Evolutionary conservation across 257 asterid species (phyloP).

Genomic region (Forsythia viridissima): DNA sequence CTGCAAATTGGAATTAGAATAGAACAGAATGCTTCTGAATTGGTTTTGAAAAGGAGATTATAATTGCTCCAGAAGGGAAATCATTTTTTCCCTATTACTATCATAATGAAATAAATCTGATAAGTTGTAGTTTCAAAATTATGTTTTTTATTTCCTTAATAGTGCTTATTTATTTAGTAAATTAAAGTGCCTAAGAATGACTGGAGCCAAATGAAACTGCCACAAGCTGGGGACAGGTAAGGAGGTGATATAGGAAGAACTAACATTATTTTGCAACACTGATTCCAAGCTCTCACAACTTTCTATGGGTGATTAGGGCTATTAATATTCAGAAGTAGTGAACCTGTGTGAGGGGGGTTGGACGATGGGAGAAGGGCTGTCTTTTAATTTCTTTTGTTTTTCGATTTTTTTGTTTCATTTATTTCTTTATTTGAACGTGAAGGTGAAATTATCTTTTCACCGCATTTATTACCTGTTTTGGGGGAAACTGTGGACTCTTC

Average conservation of each 20-base stretch:
- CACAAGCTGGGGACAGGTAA: not conserved
- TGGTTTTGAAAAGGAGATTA: not conserved
- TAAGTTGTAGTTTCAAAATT: not conserved
- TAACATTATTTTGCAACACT: not conserved
- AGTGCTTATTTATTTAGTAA: not conserved
- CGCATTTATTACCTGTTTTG: not conserved
- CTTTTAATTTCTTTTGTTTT: not conserved
- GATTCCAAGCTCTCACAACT: not conserved
- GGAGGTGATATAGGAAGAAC: not conserved
- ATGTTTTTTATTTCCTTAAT: not conserved
- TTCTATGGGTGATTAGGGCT: not conserved
- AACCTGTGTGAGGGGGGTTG: not conserved
- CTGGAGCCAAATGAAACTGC: not conserved
- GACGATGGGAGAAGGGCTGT: not conserved
- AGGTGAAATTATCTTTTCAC: not conserved
- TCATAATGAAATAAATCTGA: not conserved
- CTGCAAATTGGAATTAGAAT: not conserved
- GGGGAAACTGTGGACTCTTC: not conserved
- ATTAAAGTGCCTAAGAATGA: not conserved
- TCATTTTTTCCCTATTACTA: not conserved
- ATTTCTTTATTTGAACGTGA: not conserved
- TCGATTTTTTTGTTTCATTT: not conserved
- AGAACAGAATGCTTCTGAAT: not conserved
- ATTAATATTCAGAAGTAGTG: not conserved
- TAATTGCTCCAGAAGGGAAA: not conserved